Conservation (phyloP, 2,329 filamentous ascomycete genomes). For the Neofusicoccum kwambonambiense region DNA sequence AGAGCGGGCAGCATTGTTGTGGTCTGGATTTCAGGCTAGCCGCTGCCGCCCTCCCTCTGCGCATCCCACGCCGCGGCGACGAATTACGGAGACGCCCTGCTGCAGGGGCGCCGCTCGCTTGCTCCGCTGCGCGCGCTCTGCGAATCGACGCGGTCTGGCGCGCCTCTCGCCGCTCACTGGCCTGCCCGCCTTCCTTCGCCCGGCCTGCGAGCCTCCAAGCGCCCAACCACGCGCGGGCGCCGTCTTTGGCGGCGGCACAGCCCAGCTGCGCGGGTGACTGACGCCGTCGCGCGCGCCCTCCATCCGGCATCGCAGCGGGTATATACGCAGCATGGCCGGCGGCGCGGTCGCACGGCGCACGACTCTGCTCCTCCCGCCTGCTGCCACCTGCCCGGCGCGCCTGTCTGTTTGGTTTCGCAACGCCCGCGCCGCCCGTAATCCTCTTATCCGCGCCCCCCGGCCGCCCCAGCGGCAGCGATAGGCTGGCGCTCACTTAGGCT, state of each 20-base stretch:
- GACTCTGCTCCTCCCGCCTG: neutral
- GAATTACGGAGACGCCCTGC: slow-evolving; percentile 4
- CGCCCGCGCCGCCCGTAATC: neutral
- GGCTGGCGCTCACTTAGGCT: slow-evolving; percentile 3
- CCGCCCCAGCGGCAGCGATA: neutral
- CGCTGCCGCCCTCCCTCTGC: neutral
- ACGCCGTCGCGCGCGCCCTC: neutral
- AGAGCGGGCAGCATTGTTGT: slow-evolving; percentile 6
- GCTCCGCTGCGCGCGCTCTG: slow-evolving; percentile 4
- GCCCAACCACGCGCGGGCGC: slow-evolving; percentile 10
- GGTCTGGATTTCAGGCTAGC: slow-evolving; percentile 11
- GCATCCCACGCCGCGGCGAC: slow-evolving; percentile 3
- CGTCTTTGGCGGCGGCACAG: neutral
- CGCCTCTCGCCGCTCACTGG: slow-evolving; percentile 7
- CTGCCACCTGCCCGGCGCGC: neutral
- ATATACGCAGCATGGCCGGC: neutral
- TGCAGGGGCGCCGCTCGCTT: slow-evolving; percentile 14
- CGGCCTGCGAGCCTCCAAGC: slow-evolving; percentile 14
- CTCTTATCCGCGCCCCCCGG: neutral
- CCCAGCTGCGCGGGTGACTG: slow-evolving; percentile 1
- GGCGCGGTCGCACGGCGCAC: slow-evolving; percentile 10
- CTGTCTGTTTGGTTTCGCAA: neutral
- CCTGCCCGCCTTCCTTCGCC: slow-evolving; percentile 7
- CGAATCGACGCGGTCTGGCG: slow-evolving; percentile 3
- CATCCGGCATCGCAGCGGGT: neutral